These are phyloP conservation scores for Chaetothyriales sp. DNA, from an alignment of 2,329 filamentous ascomycete genomes.

Conservation along the genomic window DNA sequence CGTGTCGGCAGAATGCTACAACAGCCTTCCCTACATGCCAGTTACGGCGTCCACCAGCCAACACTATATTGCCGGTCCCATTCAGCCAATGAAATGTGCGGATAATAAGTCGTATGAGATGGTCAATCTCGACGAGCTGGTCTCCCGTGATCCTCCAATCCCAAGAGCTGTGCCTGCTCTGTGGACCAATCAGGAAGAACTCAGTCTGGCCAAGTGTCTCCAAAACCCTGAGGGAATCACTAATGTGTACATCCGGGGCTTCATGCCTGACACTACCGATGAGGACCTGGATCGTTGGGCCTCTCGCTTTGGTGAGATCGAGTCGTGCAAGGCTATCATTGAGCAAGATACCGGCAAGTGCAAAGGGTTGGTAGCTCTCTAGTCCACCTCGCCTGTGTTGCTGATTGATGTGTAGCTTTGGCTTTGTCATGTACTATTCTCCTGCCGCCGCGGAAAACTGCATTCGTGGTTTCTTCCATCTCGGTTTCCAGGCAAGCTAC, in stretches of 20 bases:
- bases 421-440: conserved; percentile 88
- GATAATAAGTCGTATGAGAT: conserved; percentile 29
- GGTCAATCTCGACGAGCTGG: conserved; percentile 45
- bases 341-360: conserved; percentile 84
- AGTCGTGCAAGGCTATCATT: conserved; percentile 97
- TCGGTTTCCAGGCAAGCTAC: conserved; percentile 95
- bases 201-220: conserved; percentile 83
- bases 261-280: conserved; percentile 89
- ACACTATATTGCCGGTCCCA: conserved; percentile 20
- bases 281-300: conserved; percentile 72
- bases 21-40: conserved; percentile 41
- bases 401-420: conserved; percentile 49
- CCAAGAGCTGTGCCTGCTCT: conserved; percentile 81
- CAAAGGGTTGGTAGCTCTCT: conserved; percentile 58
- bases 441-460: conserved; percentile 84
- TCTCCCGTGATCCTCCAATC: conserved; percentile 64
- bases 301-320: conserved; percentile 76
- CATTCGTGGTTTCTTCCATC: conserved; percentile 84
- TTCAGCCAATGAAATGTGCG: conserved; percentile 32
- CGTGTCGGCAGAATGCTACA: conserved; percentile 42
- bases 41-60: conserved; percentile 45
- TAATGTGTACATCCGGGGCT: conserved; percentile 94
- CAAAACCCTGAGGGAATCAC: conserved; percentile 91
- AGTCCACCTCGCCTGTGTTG: conserved; percentile 1
- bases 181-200: conserved; percentile 64